These are phyloP conservation scores for Digitaria exilis DNA, from an alignment of 202 grass and related monocot species.

Conservation along the genomic window DNA sequence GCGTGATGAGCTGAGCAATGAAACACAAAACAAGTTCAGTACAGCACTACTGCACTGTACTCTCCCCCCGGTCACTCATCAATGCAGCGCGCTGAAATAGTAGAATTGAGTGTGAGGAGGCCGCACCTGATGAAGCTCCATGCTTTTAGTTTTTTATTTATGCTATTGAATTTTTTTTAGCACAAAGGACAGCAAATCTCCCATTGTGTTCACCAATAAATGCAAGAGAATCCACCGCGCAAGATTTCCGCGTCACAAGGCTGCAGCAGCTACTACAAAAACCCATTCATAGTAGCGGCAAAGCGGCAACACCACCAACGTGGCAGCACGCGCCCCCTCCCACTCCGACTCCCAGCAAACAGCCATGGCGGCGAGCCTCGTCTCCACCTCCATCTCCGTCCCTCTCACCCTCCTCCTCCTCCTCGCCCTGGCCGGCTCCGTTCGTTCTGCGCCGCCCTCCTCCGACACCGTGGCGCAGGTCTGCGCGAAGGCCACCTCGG, in stretches of 20 bases:
- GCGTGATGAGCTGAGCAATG: not conserved
- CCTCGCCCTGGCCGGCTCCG: not conserved
- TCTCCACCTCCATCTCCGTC: no score
- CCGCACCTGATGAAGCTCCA: no score
- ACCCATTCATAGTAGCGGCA: not conserved
- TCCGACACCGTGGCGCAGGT: conserved; percentile 12
- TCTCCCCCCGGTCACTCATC: no score
- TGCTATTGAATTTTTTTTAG: no score
- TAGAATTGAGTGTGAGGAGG: not conserved
- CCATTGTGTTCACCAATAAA: not conserved
- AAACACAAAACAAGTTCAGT: not conserved
- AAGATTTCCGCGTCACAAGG: not conserved
- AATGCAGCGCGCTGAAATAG: no score
- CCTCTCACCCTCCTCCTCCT: not conserved
- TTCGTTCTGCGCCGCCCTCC: not conserved
- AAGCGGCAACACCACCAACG: not conserved
- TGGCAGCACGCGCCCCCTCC: not conserved
- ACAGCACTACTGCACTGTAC: no score
- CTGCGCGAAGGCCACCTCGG: conserved; percentile 40
- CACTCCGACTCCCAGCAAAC: not conserved
- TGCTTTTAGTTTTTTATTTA: no score
- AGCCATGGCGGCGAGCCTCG: conserved; percentile 17
- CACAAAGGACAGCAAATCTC: not conserved
- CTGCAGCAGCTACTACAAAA: conserved; percentile 26
- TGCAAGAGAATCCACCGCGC: not conserved